Base-by-base conservation (phyloP, 2,329 filamentous ascomycete species). In the Corynespora cassiicola region DNA sequence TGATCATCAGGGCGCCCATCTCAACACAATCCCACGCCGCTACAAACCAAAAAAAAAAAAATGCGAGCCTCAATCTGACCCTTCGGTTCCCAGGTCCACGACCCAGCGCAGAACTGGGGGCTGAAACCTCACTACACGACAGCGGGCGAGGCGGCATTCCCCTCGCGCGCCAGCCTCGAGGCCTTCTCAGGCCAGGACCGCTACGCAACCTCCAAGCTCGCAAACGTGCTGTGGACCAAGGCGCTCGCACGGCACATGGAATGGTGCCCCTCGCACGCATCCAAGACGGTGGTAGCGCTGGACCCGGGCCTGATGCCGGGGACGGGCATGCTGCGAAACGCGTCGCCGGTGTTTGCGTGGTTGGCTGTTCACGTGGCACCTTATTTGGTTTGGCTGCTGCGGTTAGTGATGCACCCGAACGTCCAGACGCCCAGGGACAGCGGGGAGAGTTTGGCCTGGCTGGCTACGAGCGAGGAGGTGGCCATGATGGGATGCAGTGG, bases 241-340 rank as follows among this genome's bases (percentile, higher is more conserved):
- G 73, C 73, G 0, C 56, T 79, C 9, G 49, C 69, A 10, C 53
- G 65, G 3, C 69, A 65, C 1, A 52, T 77, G 2, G 23, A 47
- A 6, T 41, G 58, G 15, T 36, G 47, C 30, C 17, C 45, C 45
- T 15, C 5, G 3, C 20, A 41, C 15, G 23, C 23, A 4, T 8
- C 65, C 49, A 40, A 54, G 52, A 73, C 71, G 1, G 71, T 75
- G 2, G 66, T 50, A 5, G 66, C 71, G 1, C 68, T 76, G 24
- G 70, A 77, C 48, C 76, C 75, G 2, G 75, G 75, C 1, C 58
- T 77, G 6, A 76, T 78, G 74, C 73, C 74, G 0, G 74, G 72
- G 0, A 75, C 74, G 5, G 70, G 67, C 0, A 52, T 78, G 2
- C 66, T 56, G 2, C 65, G 74, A 15, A 64, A 73, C 15, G 54